Percentiles rank a stretch among this genome's conserved stretches.
Evolutionary conservation across 116 monocot species (phyloP).

Genomic region (Iris pallida): DNA sequence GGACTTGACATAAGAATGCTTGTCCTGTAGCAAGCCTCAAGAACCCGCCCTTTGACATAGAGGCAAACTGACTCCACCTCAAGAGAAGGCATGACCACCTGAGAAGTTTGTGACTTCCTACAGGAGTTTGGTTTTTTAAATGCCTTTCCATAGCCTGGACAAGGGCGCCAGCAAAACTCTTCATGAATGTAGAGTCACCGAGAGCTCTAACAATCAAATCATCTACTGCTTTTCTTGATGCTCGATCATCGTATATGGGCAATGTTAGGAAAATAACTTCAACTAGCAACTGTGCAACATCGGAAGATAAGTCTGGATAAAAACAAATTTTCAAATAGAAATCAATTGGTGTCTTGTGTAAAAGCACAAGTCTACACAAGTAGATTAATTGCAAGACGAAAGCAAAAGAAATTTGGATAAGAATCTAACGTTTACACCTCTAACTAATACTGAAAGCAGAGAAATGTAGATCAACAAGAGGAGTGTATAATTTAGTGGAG

Average conservation of each 20-base stretch:
- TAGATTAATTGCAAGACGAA: background rate
- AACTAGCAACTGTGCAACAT: constrained; percentile 40
- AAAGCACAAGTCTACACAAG: background rate
- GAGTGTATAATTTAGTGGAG: too few relatives aligned
- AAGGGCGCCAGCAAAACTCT: constrained; percentile 65
- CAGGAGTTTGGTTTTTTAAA: constrained; percentile 38
- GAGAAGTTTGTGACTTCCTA: constrained; percentile 65
- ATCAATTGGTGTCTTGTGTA: background rate
- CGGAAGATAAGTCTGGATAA: constrained; percentile 56
- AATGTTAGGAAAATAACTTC: constrained; percentile 75
- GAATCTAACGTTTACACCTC: too few relatives aligned
- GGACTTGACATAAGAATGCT: constrained; percentile 46
- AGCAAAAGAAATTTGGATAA: background rate
- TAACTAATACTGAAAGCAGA: too few relatives aligned
- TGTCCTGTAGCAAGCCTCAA: constrained; percentile 64
- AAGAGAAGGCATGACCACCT: constrained; percentile 86
- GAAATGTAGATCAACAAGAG: too few relatives aligned
- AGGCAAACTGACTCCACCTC: constrained; percentile 65
- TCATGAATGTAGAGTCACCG: constrained; percentile 61
- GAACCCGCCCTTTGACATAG: constrained; percentile 73
- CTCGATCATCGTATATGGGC: constrained; percentile 61
- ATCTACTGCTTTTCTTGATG: constrained; percentile 74
- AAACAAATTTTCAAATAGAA: background rate
- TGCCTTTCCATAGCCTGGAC: constrained; percentile 80
- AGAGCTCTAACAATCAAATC: constrained; percentile 64